Evolutionary conservation across 768 basidiomycete species (phyloP), one percentile per base, ranked within the genome.

Genomic region (Auricularia cornea): DNA sequence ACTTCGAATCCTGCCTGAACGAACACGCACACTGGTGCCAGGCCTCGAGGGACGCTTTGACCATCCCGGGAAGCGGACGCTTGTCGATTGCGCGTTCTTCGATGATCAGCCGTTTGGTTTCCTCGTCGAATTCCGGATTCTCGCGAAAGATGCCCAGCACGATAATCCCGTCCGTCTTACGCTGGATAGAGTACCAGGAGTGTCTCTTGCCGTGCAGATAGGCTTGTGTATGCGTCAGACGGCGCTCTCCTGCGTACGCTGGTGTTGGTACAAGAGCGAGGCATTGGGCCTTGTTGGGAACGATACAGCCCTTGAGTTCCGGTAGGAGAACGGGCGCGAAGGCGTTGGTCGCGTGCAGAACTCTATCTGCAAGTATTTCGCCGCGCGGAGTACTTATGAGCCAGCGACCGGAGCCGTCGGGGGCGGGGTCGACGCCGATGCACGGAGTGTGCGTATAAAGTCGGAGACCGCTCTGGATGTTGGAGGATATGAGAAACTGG

Each of bases 241-340:
- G 66, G 4, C 63, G 66, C 12, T 31, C 14, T 12, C 72, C 72
- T 8, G 66, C 41, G 44, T 66, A 72, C 26, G 70, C 31, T 32
- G 59, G 64, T 2, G 72, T 60, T 18, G 73, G 70, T 26, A 72
- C 51, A 38, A 72, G 59, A 33, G 63, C 62, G 29, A 72, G 44
- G 63, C 72, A 68, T 66, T 68, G 67, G 48, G 80, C 84, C 60
- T 86, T 77, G 28, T 79, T 66, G 30, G 89, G 88, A 20, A 88
- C 70, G 64, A 90, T 82, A 70, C 83, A 88, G 60, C 77, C 76
- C 23, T 84, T 81, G 76, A 90, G 76, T 0, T 81, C 80, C 14
- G 80, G 76, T 5, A 48, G 44, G 20, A 48, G 44, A 12, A 1
- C 20, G 23, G 44, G 23, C 23, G 44, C 44, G 20, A 48, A 48